phyloP scores from a whole-genome alignment of 257 asterid genomes.

The Petrea volubilis region DNA sequence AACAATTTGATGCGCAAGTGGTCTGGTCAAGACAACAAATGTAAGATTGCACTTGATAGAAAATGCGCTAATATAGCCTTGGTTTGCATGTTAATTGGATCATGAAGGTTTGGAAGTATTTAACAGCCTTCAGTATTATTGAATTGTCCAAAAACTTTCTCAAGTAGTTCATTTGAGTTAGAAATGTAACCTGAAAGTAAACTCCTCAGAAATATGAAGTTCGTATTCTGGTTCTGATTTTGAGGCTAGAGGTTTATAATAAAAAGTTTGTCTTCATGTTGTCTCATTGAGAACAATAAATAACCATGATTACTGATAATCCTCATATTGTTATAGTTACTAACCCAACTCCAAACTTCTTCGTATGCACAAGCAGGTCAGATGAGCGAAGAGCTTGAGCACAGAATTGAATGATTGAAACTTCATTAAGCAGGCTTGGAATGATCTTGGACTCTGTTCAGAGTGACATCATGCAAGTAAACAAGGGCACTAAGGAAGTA shows the following conservation, averaged over 20 bases:
- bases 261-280: neutral
- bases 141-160: constrained; percentile 6
- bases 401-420: constrained; percentile 79
- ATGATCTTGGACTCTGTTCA: constrained; percentile 87
- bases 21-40: constrained; percentile 71
- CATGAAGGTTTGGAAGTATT: neutral
- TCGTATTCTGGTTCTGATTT: neutral
- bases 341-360: constrained; percentile 18
- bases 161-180: constrained; percentile 18
- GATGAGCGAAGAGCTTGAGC: constrained; percentile 78
- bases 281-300: neutral
- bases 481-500: constrained; percentile 83
- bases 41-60: constrained; percentile 43
- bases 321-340: constrained; percentile 9
- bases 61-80: neutral
- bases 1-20: constrained; percentile 65
- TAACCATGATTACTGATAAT: neutral
- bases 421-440: constrained; percentile 75
- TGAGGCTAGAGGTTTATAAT: constrained; percentile 5
- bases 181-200: neutral
- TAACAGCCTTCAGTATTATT: constrained; percentile 8
- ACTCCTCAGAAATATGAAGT: neutral
- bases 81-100: constrained; percentile 19
- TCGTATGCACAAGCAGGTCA: constrained; percentile 57
- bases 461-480: constrained; percentile 81